A percentile compares a stretch with the other conserved stretches of the same genome.
Evolutionary conservation across 1,284 basidiomycete genomes (phyloP).

Genomic region (Cryptococcus hybrid): DNA sequence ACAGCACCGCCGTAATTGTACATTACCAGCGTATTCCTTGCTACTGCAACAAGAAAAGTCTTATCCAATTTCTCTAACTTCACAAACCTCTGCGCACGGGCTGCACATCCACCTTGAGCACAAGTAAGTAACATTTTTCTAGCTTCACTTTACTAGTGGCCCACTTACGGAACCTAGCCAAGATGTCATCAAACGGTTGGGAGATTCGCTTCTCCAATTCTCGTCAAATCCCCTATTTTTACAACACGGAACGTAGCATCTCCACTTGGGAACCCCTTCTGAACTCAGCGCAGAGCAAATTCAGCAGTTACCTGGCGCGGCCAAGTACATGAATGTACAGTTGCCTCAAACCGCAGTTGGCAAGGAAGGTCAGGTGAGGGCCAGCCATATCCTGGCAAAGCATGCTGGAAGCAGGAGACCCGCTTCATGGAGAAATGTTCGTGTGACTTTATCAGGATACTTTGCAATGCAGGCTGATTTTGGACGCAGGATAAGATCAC

Average conservation of each 20-base stretch:
- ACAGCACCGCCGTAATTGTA: no score
- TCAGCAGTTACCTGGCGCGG: constrained; percentile 65
- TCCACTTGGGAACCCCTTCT: constrained; percentile 83
- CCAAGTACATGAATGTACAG: constrained; percentile 51
- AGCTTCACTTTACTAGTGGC: no score
- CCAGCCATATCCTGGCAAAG: constrained; percentile 94
- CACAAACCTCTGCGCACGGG: no score
- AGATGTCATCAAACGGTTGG: constrained; percentile 53
- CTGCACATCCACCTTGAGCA: no score
- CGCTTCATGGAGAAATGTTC: constrained; percentile 86
- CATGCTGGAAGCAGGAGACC: constrained; percentile 83
- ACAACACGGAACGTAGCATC: constrained; percentile 66
- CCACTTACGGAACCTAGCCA: no score
- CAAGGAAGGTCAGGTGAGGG: constrained; percentile 64
- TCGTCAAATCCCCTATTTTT: constrained; percentile 82
- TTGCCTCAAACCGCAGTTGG: constrained; percentile 6
- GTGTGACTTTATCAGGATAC: no score
- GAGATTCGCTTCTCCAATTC: constrained; percentile 82
- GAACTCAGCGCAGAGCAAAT: constrained; percentile 66
- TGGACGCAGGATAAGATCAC: constrained; percentile 86
- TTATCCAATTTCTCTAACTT: no score
- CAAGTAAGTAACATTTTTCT: no score
- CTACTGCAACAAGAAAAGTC: no score
- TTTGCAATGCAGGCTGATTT: no score
- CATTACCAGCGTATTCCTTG: no score